Conservation (phyloP, 805 yeast species). For the Cyberlindnera americana region DNA sequence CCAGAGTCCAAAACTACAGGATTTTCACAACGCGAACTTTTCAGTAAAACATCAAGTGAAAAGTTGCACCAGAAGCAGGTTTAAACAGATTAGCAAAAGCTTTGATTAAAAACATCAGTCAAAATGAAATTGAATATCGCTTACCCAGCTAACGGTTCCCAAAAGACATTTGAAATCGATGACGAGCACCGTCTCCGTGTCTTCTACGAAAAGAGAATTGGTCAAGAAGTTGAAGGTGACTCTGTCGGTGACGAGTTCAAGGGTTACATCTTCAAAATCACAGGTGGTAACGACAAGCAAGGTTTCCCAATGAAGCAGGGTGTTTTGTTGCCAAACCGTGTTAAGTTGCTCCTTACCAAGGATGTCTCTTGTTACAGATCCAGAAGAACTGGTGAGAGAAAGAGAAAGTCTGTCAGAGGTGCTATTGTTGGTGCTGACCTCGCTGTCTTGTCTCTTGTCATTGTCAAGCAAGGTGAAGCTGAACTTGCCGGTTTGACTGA, state of each 20-base stretch:
- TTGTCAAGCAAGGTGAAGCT: slow-evolving; percentile 95
- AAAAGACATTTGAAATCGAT: slow-evolving; percentile 95
- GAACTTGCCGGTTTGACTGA: slow-evolving; percentile 97
- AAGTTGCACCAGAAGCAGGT: neutral
- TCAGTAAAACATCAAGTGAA: neutral
- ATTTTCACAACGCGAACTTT: neutral
- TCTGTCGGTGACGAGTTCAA: slow-evolving; percentile 96
- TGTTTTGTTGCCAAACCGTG: slow-evolving; percentile 99
- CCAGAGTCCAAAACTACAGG: too few relatives aligned
- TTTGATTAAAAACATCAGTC: slow-evolving; percentile 29
- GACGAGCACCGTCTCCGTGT: slow-evolving; percentile 98
- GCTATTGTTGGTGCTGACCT: slow-evolving; percentile 97
- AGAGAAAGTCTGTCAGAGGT: slow-evolving; percentile 99
- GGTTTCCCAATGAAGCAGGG: slow-evolving; percentile 99
- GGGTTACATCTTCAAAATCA: slow-evolving; percentile 97
- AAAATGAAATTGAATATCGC: slow-evolving; percentile 85
- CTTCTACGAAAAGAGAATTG: slow-evolving; percentile 99
- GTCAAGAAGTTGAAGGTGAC: slow-evolving; percentile 99
- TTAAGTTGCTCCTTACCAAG: slow-evolving; percentile 87
- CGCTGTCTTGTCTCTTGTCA: slow-evolving; percentile 88
- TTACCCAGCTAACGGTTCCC: slow-evolving; percentile 99
- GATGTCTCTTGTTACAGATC: slow-evolving; percentile 99
- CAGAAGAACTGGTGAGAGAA: slow-evolving; percentile 99
- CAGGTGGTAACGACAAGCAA: slow-evolving; percentile 99
- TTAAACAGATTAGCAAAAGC: neutral